phyloP scores from a whole-genome alignment of 768 basidiomycete genomes.

The Amyloporia xantha region DNA sequence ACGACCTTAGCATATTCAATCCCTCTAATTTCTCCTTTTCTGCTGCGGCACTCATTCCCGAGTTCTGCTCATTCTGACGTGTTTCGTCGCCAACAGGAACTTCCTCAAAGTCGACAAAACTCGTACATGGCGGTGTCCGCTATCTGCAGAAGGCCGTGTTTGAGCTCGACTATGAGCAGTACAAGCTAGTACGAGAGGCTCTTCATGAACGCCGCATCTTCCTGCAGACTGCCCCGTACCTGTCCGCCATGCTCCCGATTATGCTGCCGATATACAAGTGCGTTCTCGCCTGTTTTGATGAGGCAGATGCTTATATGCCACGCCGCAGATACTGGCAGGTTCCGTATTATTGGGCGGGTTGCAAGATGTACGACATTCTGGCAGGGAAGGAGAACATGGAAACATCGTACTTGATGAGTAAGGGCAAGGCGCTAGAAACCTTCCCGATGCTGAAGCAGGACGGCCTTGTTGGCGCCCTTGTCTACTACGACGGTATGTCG shows the following conservation, averaged over 20 bases:
- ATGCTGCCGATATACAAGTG: conserved; percentile 96
- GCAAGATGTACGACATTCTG: conserved; percentile 92
- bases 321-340: conserved; percentile 84
- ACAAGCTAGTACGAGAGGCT: conserved; percentile 93
- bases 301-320: conserved; percentile 4
- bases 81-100: conserved; percentile 57
- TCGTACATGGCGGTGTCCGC: conserved; percentile 96
- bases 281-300: not conserved
- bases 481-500: conserved; percentile 88
- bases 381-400: conserved; percentile 98
- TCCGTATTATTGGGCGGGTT: conserved; percentile 92
- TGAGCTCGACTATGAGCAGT: conserved; percentile 94
- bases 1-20: too few relatives aligned
- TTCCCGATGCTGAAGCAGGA: conserved; percentile 96
- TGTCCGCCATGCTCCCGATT: conserved; percentile 90
- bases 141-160: conserved; percentile 96
- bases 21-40: not conserved
- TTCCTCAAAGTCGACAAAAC: conserved; percentile 94
- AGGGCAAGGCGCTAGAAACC: conserved; percentile 85
- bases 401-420: conserved; percentile 89
- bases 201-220: conserved; percentile 90
- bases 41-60: not conserved
- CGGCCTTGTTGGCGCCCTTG: conserved; percentile 88
- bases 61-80: not conserved
- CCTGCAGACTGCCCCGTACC: conserved; percentile 91